Conservation (phyloP, 192 early-diverging fungal species). For the Mortierella claussenii region DNA sequence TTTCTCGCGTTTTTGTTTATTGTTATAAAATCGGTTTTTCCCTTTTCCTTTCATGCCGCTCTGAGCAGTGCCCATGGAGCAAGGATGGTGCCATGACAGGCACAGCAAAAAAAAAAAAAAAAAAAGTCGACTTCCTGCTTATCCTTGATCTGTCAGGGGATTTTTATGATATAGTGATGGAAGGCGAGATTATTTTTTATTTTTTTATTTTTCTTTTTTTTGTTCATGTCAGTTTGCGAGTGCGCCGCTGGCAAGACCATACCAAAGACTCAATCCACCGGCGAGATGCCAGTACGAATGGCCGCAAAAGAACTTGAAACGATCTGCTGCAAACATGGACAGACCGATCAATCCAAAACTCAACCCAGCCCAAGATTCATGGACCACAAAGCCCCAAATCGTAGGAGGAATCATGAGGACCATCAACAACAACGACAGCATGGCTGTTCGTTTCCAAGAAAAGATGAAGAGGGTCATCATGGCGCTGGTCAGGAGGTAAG, state of each 20-base stretch:
- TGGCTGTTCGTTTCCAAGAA: conserved; percentile 50
- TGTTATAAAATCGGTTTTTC: no score
- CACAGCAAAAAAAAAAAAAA: no score
- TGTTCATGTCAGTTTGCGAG: conserved; percentile 11
- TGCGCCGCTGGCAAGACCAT: conserved; percentile 33
- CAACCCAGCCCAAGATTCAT: conserved; percentile 35
- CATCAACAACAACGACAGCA: conserved; percentile 51
- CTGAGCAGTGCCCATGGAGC: no score
- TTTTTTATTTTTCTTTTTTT: neutral
- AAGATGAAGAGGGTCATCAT: conserved; percentile 39
- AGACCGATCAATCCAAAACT: conserved; percentile 35
- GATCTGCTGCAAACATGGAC: conserved; percentile 41
- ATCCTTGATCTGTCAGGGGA: no score
- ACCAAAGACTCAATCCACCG: conserved; percentile 41
- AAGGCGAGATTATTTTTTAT: neutral
- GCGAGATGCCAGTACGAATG: conserved; percentile 48
- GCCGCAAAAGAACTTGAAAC: conserved; percentile 48
- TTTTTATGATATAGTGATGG: no score
- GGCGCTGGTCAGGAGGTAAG: conserved; percentile 19
- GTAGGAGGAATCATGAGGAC: conserved; percentile 48
- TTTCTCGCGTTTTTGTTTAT: no score
- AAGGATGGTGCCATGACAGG: no score
- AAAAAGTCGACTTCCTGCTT: no score
- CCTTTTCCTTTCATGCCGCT: no score
- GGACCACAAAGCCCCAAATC: conserved; percentile 42